These are phyloP conservation scores for Salix exigua DNA, from an alignment of 345 rosid genomes.

Conservation along the genomic window DNA sequence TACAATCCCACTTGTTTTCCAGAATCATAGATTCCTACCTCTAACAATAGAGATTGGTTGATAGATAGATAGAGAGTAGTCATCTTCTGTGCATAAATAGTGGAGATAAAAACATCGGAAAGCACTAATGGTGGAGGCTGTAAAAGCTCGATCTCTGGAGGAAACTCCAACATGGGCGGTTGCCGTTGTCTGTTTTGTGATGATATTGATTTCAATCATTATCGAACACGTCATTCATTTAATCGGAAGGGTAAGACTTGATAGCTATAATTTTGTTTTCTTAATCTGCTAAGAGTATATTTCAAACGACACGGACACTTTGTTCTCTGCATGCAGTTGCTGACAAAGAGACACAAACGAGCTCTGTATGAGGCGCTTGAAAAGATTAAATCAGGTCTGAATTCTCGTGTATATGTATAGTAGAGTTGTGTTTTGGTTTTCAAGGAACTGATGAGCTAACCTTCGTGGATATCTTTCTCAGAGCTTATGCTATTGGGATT, in stretches of 20 bases:
- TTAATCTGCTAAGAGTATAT: no score
- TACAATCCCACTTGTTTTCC: no score
- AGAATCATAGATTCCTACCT: no score
- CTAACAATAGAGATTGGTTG: no score
- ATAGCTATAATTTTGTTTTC: neutral
- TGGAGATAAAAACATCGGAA: no score
- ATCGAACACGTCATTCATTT: constrained; percentile 64
- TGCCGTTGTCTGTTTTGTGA: constrained; percentile 68
- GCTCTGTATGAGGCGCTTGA: constrained; percentile 80
- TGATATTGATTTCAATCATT: constrained; percentile 62
- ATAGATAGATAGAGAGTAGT: no score
- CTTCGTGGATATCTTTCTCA: constrained; percentile 18
- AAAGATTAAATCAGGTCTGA: constrained; percentile 74
- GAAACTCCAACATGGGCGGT: constrained; percentile 92
- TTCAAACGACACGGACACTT: no score
- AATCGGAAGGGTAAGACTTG: constrained; percentile 37
- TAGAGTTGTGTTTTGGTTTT: no score
- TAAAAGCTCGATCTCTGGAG: constrained; percentile 47
- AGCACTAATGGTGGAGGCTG: no score
- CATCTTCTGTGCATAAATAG: no score
- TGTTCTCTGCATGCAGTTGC: constrained; percentile 43
- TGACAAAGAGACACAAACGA: constrained; percentile 54
- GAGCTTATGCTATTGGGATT: constrained; percentile 82
- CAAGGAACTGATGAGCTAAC: no score
- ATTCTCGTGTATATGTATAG: neutral